Evolutionary conservation across 768 basidiomycete species (phyloP).

Genomic region (Phylloporus sp.): DNA sequence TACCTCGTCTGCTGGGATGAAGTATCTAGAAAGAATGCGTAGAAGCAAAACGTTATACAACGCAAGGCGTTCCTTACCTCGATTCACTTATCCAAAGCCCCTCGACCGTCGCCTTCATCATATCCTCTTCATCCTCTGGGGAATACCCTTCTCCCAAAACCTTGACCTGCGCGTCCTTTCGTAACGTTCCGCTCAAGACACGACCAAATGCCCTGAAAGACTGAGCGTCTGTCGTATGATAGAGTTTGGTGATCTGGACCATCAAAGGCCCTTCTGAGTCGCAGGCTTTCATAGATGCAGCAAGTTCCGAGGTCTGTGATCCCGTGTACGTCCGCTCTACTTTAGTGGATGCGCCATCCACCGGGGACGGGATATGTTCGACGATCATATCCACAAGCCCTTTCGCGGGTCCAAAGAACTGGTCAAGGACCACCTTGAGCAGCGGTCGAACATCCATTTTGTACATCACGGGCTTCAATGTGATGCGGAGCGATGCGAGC

Average conservation of each 20-base stretch:
- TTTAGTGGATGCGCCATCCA: slow-evolving; percentile 56
- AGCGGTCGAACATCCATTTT: slow-evolving; percentile 98
- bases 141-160: slow-evolving; percentile 98
- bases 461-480: slow-evolving; percentile 88
- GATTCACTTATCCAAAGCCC: slow-evolving; percentile 90
- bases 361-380: slow-evolving; percentile 84
- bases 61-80: slow-evolving; percentile 46
- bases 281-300: slow-evolving; percentile 75
- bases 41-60: not conserved
- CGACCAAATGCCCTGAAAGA: slow-evolving; percentile 96
- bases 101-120: slow-evolving; percentile 81
- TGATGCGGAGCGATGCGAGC: slow-evolving; percentile 70
- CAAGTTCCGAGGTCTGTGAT: slow-evolving; percentile 77
- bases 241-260: slow-evolving; percentile 91
- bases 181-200: slow-evolving; percentile 86
- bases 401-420: slow-evolving; percentile 90
- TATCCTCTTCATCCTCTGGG: slow-evolving; percentile 99
- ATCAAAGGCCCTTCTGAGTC: slow-evolving; percentile 84
- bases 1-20: slow-evolving; percentile 83
- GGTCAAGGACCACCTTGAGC: slow-evolving; percentile 87
- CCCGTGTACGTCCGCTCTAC: slow-evolving; percentile 87
- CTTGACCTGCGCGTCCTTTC: slow-evolving; percentile 81
- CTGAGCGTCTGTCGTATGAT: slow-evolving; percentile 94
- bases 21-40: slow-evolving; percentile 56
- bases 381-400: slow-evolving; percentile 93